Conservation (phyloP, 2,329 filamentous ascomycete species). For the Bipolaris victoriae region DNA sequence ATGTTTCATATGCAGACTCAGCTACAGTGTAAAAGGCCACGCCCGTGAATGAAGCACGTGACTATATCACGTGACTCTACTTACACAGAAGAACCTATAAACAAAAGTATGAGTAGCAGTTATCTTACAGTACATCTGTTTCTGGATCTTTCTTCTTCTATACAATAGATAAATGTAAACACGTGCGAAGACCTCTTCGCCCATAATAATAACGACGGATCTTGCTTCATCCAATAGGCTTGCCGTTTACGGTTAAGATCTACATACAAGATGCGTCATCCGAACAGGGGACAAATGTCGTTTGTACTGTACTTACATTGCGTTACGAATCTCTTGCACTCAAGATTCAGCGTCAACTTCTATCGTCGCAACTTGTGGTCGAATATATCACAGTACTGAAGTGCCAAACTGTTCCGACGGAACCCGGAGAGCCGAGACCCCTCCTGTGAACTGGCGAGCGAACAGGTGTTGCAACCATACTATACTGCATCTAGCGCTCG, state of each 20-base stretch:
- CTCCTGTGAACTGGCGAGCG: neutral
- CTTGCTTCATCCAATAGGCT: neutral
- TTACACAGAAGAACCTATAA: no score
- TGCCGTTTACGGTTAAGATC: neutral
- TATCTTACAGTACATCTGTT: no score
- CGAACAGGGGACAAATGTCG: neutral
- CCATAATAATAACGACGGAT: no score
- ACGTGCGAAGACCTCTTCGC: no score
- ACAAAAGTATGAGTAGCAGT: no score
- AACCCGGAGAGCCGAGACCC: neutral
- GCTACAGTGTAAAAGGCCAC: no score
- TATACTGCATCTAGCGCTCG: neutral
- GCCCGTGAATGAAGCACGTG: no score
- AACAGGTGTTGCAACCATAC: neutral
- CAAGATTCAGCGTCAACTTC: neutral
- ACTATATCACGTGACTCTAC: no score
- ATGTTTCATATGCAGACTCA: no score
- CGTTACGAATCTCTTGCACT: neutral
- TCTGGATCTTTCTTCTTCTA: no score
- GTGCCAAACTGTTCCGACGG: neutral
- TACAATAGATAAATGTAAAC: no score
- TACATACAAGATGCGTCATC: constrained; percentile 1
- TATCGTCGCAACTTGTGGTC: neutral
- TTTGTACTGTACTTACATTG: neutral
- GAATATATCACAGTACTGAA: neutral